Evolutionary conservation across 2,329 filamentous ascomycete genomes (phyloP), one percentile per base, ranked within the genome.

Genomic region (Penicillium expansum): DNA sequence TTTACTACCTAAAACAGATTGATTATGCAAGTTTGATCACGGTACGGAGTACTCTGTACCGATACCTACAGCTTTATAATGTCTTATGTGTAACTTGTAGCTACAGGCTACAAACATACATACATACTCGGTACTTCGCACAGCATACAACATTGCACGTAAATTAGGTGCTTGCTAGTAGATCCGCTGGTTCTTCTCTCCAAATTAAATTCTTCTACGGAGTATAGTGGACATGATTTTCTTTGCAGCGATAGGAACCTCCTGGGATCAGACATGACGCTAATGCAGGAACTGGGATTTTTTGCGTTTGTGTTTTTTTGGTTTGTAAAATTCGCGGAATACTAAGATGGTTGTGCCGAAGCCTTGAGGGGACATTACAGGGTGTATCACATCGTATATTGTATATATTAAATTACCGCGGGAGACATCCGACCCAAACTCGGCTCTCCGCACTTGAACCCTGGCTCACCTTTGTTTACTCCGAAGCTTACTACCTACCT

Each of bases 281-380:
- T 73, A 73, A 71, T 71, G 71, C 71, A 73, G 71, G 70, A 72
- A 73, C 71, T 71, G 64, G 64, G 59, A 47, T 48, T 47, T 47
- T 38, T 47, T 52, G 49, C 49, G 49, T 52, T 52, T 52, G 41
- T 3, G 4, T 37, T 20, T 41, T 42, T 47, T 30, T 30, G 22
- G 18, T 44, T 45, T 51, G 38, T 51, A 38, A 37, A 43, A 37
- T 49, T 20, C 50, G 6, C 27, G 35, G 33, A 22, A 24, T 41
- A 42, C 27, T 10, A 29, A 32, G 18, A 22, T 37, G 5, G 22
- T 18, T 30, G 20, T 48, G 14, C 35, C 30, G 24, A 47, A 35
- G 41, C 24, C 24, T 2, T 30, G 18, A 33, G 18, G 43, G 41
- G 24, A 30, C 22, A 30, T 11, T 16, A 32, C 10, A 32, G 6